Evolutionary conservation across 108 stramenopile genomes (phyloP), one percentile per base, ranked within the genome.

Genomic region (Cyclotella choctawhatcheeana): DNA sequence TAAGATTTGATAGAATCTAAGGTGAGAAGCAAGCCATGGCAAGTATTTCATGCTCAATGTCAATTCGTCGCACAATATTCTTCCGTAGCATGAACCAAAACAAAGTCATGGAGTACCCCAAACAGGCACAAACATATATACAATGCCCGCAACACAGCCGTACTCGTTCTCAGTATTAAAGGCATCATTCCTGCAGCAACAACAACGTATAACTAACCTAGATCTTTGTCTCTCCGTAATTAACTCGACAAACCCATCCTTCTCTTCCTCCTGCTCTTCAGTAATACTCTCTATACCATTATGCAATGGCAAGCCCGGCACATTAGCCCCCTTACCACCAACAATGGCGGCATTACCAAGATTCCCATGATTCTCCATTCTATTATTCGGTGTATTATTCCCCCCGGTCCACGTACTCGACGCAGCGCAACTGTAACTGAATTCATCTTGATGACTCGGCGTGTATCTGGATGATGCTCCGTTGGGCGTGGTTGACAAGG

Each of bases 211-310:
- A 17, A 61, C 60, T 61, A 25, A 61, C 60, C 60, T 40, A 3
- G 60, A 61, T 13, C 16, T 61, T 24, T 61, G 60, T 30, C 60
- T 17, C 6, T 40, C 40, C 1, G 40, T 44, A 44, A 61, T 61
- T 40, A 61, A 61, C 37, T 61, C 37, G 16, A 44, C 43, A 30
- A 61, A 61, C 17, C 60, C 60, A 61, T 61, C 60, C 37, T 61
- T 44, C 40, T 61, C 60, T 44, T 61, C 60, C 5, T 37, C 59
- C 13, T 44, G 22, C 22, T 61, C n/a, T n/a, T n/a, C n/a, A n/a
- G n/a, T 17, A 7, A 22, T 2, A 21, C 21, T 5, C 20, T 52
- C 51, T 22, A 24, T 22, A 22, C 17, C 48, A 50, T 18, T n/a
- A 50, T 50, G 10, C 51, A 52, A 52, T 0, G 51, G 51, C n/a